These are phyloP conservation scores for Scheffersomyces quercinus DNA, from an alignment of 1,139 yeast genomes.

Conservation along the genomic window DNA sequence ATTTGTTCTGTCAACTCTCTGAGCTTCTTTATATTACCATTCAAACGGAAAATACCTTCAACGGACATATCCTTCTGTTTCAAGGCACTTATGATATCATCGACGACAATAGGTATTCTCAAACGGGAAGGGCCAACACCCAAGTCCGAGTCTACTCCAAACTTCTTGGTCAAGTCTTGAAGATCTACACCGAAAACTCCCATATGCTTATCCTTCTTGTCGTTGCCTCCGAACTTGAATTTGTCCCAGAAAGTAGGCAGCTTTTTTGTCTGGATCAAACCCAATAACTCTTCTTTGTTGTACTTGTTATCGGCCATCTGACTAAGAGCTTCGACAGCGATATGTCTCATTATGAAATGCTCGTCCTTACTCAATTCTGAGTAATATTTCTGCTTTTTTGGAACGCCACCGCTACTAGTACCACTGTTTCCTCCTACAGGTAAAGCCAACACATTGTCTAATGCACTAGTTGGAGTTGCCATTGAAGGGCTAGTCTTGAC, in stretches of 20 bases:
- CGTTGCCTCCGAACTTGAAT: slow-evolving; percentile 38
- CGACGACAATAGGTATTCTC: slow-evolving; percentile 82
- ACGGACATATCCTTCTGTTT: slow-evolving; percentile 93
- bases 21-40: slow-evolving; percentile 88
- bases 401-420: neutral
- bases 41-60: slow-evolving; percentile 94
- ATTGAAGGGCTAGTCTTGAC: slow-evolving; percentile 19
- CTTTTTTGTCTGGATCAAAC: slow-evolving; percentile 58
- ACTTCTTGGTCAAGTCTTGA: slow-evolving; percentile 66
- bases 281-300: slow-evolving; percentile 52
- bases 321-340: slow-evolving; percentile 65
- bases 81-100: slow-evolving; percentile 81
- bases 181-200: slow-evolving; percentile 81
- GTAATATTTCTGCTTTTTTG: slow-evolving; percentile 49
- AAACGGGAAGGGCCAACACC: slow-evolving; percentile 86
- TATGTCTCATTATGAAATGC: slow-evolving; percentile 61
- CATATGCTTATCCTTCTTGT: slow-evolving; percentile 24
- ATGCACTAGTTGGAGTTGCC: slow-evolving; percentile 14
- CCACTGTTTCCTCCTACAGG: slow-evolving; percentile 10
- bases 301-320: slow-evolving; percentile 36
- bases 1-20: slow-evolving; percentile 74
- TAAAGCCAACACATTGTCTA: slow-evolving; percentile 16
- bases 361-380: slow-evolving; percentile 70
- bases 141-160: slow-evolving; percentile 83
- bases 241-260: slow-evolving; percentile 78